Evolutionary conservation across 2,329 filamentous ascomycete genomes (phyloP).

Genomic region (Colletotrichum sp.): DNA sequence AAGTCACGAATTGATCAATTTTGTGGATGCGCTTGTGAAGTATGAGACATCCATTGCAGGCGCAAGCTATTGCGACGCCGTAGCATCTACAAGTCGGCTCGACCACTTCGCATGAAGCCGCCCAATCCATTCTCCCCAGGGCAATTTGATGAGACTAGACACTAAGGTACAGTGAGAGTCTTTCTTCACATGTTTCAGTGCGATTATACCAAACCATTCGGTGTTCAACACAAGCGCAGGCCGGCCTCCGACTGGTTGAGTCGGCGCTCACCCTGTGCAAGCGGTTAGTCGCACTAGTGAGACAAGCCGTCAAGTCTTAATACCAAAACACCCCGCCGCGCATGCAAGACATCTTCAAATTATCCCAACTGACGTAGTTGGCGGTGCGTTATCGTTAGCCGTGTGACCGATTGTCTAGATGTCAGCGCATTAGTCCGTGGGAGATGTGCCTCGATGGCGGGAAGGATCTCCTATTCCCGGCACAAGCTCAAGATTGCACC

Average conservation of each 20-base stretch:
- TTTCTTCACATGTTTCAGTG: background rate
- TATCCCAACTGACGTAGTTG: background rate
- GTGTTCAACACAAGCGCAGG: background rate
- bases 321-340: fast-evolving
- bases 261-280: background rate
- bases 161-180: background rate
- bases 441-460: background rate
- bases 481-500: background rate
- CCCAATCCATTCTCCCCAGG: background rate
- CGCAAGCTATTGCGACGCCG: background rate
- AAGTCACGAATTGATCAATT: background rate
- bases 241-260: background rate
- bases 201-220: background rate
- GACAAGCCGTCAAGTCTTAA: background rate
- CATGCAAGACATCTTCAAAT: background rate
- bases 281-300: background rate
- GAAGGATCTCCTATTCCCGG: background rate
- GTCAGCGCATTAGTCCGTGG: background rate
- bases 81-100: too few species aligned
- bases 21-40: background rate
- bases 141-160: background rate
- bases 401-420: background rate
- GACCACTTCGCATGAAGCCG: too few species aligned
- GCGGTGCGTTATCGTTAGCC: background rate
- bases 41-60: background rate